Conservation (phyloP, 495 filamentous ascomycete species). For the Glarea lozoyensis region DNA sequence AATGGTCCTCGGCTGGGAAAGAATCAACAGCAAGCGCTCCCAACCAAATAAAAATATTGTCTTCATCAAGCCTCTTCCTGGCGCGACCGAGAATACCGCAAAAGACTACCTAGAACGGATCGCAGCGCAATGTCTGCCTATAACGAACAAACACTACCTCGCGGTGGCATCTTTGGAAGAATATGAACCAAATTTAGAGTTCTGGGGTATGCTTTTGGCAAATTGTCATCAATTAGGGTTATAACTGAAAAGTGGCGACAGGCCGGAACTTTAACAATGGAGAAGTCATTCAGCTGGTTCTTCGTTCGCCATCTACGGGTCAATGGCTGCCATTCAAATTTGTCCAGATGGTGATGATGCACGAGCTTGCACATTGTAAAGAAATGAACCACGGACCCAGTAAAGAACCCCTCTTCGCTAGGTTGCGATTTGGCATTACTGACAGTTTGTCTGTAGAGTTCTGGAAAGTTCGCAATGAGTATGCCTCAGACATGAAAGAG, state of each 20-base stretch:
- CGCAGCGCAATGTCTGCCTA: constrained; percentile 65
- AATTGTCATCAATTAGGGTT: background rate
- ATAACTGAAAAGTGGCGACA: constrained; percentile 17
- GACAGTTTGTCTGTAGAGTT: constrained; percentile 30
- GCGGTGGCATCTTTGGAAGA: constrained; percentile 68
- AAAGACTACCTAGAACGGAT: constrained; percentile 67
- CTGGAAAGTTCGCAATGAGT: constrained; percentile 63
- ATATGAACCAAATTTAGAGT: constrained; percentile 64
- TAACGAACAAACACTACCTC: constrained; percentile 63
- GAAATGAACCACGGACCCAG: constrained; percentile 63
- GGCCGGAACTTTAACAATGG: constrained; percentile 79
- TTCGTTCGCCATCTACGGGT: constrained; percentile 49
- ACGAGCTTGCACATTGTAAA: constrained; percentile 68
- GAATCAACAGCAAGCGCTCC: constrained; percentile 55
- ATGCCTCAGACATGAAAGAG: constrained; percentile 51
- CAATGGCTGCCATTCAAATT: constrained; percentile 67
- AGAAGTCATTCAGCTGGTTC: constrained; percentile 73
- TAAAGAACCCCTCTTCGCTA: background rate
- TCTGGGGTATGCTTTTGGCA: constrained; percentile 26
- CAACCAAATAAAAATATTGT: constrained; percentile 61
- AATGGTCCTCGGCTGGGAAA: constrained; percentile 62
- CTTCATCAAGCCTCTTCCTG: constrained; percentile 68
- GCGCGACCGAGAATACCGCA: constrained; percentile 45
- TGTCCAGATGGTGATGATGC: constrained; percentile 84
- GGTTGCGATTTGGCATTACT: constrained; percentile 16